Base-by-base conservation (phyloP, 2,329 filamentous ascomycete species). In the Dichotomopilus funicola region DNA sequence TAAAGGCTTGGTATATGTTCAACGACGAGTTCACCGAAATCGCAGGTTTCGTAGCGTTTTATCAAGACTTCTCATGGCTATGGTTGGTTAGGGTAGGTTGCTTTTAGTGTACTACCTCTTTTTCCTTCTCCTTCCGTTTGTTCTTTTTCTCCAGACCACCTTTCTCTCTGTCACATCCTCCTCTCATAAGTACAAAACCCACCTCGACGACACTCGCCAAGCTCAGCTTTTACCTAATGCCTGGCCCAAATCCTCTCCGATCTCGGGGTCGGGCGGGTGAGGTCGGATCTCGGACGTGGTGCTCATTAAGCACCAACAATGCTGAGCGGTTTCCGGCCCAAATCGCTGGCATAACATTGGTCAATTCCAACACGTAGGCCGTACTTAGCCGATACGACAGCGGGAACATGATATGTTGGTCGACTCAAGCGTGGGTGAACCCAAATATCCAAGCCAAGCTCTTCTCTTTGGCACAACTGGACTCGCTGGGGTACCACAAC, bases 311-410 rank as follows among this genome's bases (percentile, higher is more conserved):
- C 43, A 49, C 33, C 49, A 46, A 45, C n/a, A n/a, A 44, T 45
- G 42, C 19, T 57, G 55, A 41, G 55, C 50, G 50, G 54, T 50
- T 57, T 56, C 43, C 19, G 27, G 10, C 12, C 40, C 2, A 8
- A 36, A 37, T 5, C 34, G 27, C 27, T 12, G 12, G 19, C 13
- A 27, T 53, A 19, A 12, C 40, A 47, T 42, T 43, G 41, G 35
- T 11, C 35, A 41, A 46, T 35, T 38, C 34, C n/a, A 45, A 42
- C 11, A 11, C n/a, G 10, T 38, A 46, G 13, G 43, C 55, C 51
- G 51, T 42, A 48, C 53, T 57, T 54, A 57, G 34, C 55, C 55
- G 55, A 36, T 35, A 33, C n/a, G 4, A 36, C 44, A 35, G 36
- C 35, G 6, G 27, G 1, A 13, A 42, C 13, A 12, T 13, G 40